phyloP scores from a whole-genome alignment of 2,329 filamentous ascomycete species.

The Hypoxylon sp. region DNA sequence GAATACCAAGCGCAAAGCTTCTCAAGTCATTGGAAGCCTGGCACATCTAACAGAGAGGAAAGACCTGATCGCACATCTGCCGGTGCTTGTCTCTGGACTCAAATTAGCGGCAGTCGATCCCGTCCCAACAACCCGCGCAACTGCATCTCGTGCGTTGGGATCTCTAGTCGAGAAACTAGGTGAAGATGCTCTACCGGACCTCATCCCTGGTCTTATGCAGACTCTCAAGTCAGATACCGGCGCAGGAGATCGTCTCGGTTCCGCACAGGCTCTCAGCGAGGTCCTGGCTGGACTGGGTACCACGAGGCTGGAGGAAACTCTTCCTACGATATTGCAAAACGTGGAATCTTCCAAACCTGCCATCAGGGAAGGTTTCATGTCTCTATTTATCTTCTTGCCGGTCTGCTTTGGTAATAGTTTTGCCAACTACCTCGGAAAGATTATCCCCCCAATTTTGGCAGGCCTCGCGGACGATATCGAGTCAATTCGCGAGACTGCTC shows the following conservation, averaged over 20 bases:
- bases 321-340: conserved; percentile 96
- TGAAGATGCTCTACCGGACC: conserved; percentile 94
- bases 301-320: conserved; percentile 89
- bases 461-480: conserved; percentile 96
- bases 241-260: conserved; percentile 94
- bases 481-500: conserved; percentile 94
- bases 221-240: conserved; percentile 97
- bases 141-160: conserved; percentile 93
- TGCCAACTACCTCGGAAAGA: conserved; percentile 91
- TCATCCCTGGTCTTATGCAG: conserved; percentile 97
- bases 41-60: conserved; percentile 97
- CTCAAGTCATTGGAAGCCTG: conserved; percentile 97
- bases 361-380: conserved; percentile 99
- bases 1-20: conserved; percentile 93
- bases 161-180: conserved; percentile 98
- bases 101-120: conserved; percentile 93
- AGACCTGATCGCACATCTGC: conserved; percentile 89
- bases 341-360: conserved; percentile 90
- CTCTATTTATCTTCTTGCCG: conserved; percentile 97
- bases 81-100: conserved; percentile 90
- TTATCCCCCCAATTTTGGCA: conserved; percentile 93
- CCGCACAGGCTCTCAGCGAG: conserved; percentile 94
- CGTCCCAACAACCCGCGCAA: conserved; percentile 94
- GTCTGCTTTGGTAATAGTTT: conserved; percentile 99
- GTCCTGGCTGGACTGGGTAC: conserved; percentile 96